Evolutionary conservation across 2,329 filamentous ascomycete genomes (phyloP).

Genomic region (Xylariales sp.): DNA sequence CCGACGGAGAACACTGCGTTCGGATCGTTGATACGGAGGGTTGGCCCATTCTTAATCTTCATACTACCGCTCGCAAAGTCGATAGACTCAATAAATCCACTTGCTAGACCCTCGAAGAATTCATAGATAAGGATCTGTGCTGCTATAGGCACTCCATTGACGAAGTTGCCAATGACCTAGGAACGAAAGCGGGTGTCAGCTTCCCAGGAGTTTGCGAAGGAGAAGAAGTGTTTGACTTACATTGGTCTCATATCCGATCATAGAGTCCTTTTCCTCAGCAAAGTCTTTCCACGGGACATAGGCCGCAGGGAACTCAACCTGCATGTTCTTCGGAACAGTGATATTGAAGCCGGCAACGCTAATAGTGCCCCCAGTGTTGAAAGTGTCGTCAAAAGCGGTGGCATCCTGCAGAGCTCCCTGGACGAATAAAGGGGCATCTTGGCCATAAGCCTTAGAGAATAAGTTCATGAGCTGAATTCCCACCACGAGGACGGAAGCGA

Average conservation of each 20-base stretch:
- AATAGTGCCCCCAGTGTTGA: constrained; percentile 60
- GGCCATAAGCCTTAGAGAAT: constrained; percentile 29
- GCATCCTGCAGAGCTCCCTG: constrained; percentile 52
- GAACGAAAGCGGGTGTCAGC: not conserved
- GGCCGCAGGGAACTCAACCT: constrained; percentile 61
- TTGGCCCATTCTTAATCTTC: constrained; percentile 50
- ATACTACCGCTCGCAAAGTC: constrained; percentile 50
- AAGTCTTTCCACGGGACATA: constrained; percentile 58
- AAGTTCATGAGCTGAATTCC: constrained; percentile 37
- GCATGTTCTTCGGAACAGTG: constrained; percentile 61
- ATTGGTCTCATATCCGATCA: constrained; percentile 52
- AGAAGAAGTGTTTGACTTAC: constrained; percentile 39
- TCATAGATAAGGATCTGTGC: constrained; percentile 51
- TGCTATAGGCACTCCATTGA: constrained; percentile 50
- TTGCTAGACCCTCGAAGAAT: constrained; percentile 53
- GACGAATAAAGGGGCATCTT: constrained; percentile 49
- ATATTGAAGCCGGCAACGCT: constrained; percentile 59
- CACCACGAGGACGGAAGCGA: constrained; percentile 34
- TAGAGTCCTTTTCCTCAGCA: constrained; percentile 47
- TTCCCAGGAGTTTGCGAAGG: not conserved
- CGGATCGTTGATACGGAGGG: constrained; percentile 57
- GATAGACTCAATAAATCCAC: constrained; percentile 53
- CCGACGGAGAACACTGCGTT: constrained; percentile 57
- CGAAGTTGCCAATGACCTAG: constrained; percentile 53
- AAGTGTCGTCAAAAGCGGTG: constrained; percentile 49